Percentiles rank a stretch among this genome's conserved stretches.
These are phyloP conservation scores for Termitomyces heimii DNA, from an alignment of 768 basidiomycete species.

Conservation along the genomic window DNA sequence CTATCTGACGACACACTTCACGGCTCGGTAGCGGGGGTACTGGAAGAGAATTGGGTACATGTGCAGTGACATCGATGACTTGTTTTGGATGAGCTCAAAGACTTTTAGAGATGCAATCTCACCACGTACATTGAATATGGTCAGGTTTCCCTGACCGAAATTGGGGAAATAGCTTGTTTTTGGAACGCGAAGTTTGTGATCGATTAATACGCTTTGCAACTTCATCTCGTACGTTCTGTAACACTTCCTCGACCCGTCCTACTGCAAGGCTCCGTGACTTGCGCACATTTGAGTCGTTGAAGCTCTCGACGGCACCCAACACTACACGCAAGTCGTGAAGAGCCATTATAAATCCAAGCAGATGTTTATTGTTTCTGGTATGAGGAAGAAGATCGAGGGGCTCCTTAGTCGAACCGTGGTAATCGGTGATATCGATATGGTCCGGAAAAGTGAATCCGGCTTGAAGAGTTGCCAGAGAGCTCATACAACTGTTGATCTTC, in stretches of 20 bases:
- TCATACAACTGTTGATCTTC: neutral
- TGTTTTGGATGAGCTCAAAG: neutral
- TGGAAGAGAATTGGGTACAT: conserved; percentile 1
- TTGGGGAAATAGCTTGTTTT: neutral
- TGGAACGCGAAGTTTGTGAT: neutral
- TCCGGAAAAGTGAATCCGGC: conserved; percentile 1
- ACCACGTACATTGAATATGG: neutral
- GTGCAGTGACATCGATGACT: neutral
- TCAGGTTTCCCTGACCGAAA: neutral
- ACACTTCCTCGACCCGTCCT: neutral
- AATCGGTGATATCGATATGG: neutral
- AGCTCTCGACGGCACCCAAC: neutral
- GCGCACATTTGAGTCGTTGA: neutral
- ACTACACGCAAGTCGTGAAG: neutral
- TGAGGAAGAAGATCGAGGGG: neutral
- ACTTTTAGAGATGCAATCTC: neutral
- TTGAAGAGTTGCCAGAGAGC: neutral
- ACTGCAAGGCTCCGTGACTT: neutral
- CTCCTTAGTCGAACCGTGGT: neutral
- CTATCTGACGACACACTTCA: neutral
- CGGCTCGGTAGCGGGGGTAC: conserved; percentile 2
- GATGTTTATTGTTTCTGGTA: conserved; percentile 1
- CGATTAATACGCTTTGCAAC: neutral
- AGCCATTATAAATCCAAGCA: neutral
- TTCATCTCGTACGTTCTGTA: neutral